phyloP scores from a whole-genome alignment of 768 basidiomycete species.

The Mrakia blollopis region DNA sequence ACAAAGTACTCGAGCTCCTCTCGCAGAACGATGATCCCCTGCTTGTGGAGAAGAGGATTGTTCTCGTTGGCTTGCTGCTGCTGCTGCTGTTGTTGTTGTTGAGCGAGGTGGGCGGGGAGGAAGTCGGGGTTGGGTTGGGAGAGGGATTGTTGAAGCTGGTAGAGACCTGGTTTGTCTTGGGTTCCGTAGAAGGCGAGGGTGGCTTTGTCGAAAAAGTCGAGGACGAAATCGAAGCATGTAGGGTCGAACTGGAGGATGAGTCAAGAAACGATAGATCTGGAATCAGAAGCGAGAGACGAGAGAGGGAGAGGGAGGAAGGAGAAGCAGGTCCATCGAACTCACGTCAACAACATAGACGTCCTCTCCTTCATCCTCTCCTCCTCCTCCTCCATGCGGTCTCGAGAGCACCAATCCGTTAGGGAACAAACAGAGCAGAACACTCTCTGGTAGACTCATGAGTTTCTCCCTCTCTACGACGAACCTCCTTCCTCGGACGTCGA shows the following conservation, averaged over 20 bases:
- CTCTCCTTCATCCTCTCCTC: constrained; percentile 73
- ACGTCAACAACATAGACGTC: constrained; percentile 93
- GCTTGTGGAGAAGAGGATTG: constrained; percentile 89
- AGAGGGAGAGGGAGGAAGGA: neutral
- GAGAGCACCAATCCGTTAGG: constrained; percentile 94
- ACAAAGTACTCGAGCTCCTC: constrained; percentile 99
- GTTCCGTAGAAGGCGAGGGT: constrained; percentile 91
- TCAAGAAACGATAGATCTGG: no score
- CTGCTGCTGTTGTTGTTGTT: constrained; percentile 40
- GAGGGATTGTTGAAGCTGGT: constrained; percentile 47
- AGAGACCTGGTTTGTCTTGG: constrained; percentile 57
- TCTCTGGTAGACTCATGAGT: constrained; percentile 97
- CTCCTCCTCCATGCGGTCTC: constrained; percentile 66
- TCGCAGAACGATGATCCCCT: constrained; percentile 95
- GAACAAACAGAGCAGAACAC: constrained; percentile 89
- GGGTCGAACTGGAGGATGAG: constrained; percentile 74
- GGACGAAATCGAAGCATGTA: constrained; percentile 88
- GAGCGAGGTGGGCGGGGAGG: constrained; percentile 6
- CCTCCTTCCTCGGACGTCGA: constrained; percentile 84
- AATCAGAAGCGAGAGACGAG: neutral
- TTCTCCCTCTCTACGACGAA: constrained; percentile 96
- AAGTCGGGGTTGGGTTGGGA: constrained; percentile 51
- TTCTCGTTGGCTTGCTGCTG: constrained; percentile 52
- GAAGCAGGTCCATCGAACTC: constrained; percentile 46
- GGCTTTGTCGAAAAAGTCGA: constrained; percentile 83